phyloP scores from a whole-genome alignment of 768 basidiomycete species.

The Naganishia friedmannii region DNA sequence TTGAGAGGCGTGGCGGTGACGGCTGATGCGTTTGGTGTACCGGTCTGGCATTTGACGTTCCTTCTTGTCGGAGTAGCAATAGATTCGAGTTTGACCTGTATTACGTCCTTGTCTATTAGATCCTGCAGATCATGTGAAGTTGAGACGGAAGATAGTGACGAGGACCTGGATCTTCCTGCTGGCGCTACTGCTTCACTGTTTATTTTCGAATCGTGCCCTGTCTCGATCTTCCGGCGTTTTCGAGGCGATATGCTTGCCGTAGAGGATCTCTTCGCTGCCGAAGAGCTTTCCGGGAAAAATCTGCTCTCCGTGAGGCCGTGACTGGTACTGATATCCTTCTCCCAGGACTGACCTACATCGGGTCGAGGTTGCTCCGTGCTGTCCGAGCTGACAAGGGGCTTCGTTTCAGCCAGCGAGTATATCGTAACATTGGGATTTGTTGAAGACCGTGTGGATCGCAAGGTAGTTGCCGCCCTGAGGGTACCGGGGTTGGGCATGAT shows the following conservation, averaged over 20 bases:
- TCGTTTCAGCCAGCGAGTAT: background rate
- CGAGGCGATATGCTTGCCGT: background rate
- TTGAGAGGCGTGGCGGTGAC: background rate
- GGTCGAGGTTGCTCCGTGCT: background rate
- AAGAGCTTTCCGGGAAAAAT: background rate
- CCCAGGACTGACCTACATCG: background rate
- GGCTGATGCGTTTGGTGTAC: background rate
- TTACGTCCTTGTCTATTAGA: background rate
- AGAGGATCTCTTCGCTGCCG: background rate
- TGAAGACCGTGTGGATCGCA: background rate
- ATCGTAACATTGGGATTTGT: constrained; percentile 4
- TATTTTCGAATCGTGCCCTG: background rate
- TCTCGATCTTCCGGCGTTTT: constrained; percentile 11
- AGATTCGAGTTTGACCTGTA: constrained; percentile 5
- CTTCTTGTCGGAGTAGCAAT: background rate
- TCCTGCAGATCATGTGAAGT: background rate
- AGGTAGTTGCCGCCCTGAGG: background rate
- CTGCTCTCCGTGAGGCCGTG: background rate
- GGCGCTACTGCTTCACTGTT: too few species aligned
- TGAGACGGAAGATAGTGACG: background rate
- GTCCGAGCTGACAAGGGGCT: background rate
- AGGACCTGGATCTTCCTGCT: background rate
- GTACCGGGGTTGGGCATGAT: background rate
- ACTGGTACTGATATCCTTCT: background rate
- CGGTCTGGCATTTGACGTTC: background rate